phyloP scores from a whole-genome alignment of 441 rosid species.

The Erodium texanum region DNA sequence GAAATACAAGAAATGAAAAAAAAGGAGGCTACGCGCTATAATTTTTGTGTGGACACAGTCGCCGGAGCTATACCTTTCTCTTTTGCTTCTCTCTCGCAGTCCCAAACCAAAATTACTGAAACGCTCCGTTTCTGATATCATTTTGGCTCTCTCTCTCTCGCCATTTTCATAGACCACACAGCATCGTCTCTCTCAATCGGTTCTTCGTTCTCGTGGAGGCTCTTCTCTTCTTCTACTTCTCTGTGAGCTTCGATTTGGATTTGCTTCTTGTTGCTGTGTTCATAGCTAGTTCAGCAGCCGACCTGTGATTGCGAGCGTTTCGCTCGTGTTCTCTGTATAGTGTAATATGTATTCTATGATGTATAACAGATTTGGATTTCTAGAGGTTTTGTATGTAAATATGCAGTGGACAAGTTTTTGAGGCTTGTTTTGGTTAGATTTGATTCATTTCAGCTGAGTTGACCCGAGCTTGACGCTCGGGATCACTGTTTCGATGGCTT shows the following conservation, averaged over 20 bases:
- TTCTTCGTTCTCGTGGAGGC: too few relatives aligned
- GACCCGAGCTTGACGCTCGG: constrained; percentile 5
- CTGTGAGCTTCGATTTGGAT: neutral
- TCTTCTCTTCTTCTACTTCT: neutral
- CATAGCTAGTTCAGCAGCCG: neutral
- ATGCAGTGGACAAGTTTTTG: neutral
- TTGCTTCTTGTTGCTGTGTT: neutral
- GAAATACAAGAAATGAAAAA: neutral
- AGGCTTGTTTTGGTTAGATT: constrained; percentile 2
- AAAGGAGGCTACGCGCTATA: neutral
- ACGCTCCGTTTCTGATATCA: neutral
- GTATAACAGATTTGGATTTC: constrained; percentile 3
- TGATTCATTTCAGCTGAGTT: constrained; percentile 1
- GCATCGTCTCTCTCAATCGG: neutral
- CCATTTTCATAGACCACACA: neutral
- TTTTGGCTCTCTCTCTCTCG: neutral
- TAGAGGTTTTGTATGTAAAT: constrained; percentile 1
- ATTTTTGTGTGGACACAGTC: constrained; percentile 6
- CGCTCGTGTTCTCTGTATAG: neutral
- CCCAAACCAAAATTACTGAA: neutral
- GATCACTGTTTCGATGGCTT: neutral
- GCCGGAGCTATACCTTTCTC: constrained; percentile 5
- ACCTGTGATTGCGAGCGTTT: neutral
- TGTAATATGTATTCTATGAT: neutral
- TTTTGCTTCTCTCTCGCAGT: neutral